phyloP scores from a whole-genome alignment of 352 stramenopile genomes.

The Globisporangium takayamanum region DNA sequence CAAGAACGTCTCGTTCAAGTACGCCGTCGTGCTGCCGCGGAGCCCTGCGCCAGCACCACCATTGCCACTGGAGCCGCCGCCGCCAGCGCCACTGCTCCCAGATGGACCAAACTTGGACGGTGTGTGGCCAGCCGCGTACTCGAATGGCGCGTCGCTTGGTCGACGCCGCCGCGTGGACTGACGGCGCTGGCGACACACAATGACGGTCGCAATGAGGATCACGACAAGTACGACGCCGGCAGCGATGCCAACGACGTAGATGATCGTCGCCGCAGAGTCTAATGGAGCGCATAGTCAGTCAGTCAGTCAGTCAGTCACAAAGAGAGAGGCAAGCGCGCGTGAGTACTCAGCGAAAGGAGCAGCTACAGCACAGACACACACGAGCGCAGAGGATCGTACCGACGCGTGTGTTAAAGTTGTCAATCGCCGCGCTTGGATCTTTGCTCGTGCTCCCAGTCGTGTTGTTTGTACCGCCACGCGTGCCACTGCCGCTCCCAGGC shows the following conservation, averaged over 20 bases:
- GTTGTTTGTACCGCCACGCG: background rate
- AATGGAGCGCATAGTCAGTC: too few relatives aligned
- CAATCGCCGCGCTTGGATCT: too few relatives aligned
- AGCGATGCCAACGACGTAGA: constrained; percentile 3
- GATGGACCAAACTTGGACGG: background rate
- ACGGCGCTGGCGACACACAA: constrained; percentile 4
- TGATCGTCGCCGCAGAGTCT: background rate
- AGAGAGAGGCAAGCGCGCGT: background rate
- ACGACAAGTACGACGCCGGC: constrained; percentile 3
- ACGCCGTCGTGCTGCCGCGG: too few relatives aligned
- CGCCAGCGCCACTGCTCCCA: background rate
- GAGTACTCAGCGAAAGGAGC: background rate
- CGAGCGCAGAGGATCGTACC: too few relatives aligned
- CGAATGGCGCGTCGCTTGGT: background rate
- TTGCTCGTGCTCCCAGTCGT: background rate
- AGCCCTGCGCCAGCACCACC: too few relatives aligned
- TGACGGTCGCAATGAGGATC: constrained; percentile 6
- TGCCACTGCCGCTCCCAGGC: too few relatives aligned
- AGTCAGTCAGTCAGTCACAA: background rate
- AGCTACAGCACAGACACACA: too few relatives aligned
- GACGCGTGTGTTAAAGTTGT: too few relatives aligned
- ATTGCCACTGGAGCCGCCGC: background rate
- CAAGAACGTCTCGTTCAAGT: too few relatives aligned
- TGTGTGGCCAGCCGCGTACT: too few relatives aligned
- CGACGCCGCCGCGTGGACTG: background rate